phyloP scores from a whole-genome alignment of 371 early-diverging fungal species.

The Sporodiniella umbellata region DNA sequence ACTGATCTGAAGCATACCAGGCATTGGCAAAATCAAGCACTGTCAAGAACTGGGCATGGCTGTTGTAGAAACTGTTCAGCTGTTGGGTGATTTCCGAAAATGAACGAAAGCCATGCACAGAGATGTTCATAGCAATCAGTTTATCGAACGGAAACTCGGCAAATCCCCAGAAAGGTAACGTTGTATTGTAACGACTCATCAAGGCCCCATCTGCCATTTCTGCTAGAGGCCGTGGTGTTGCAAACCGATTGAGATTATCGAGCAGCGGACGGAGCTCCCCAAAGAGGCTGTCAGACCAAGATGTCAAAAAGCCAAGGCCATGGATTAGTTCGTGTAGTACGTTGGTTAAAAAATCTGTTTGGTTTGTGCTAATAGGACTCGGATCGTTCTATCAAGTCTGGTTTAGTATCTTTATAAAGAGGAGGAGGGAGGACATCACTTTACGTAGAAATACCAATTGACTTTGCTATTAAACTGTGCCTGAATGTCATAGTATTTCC shows the following conservation, averaged over 20 bases:
- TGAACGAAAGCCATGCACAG: slow-evolving; percentile 18
- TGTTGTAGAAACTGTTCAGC: slow-evolving; percentile 21
- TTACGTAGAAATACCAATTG: slow-evolving; percentile 46
- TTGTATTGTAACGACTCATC: not conserved
- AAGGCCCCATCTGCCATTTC: not conserved
- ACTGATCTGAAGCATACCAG: slow-evolving; percentile 19
- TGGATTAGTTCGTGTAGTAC: slow-evolving; percentile 65
- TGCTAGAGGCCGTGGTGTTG: slow-evolving; percentile 1
- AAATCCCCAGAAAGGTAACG: slow-evolving; percentile 45
- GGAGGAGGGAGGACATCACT: no score
- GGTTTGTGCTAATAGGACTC: slow-evolving; percentile 9
- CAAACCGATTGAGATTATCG: slow-evolving; percentile 8
- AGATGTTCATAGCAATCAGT: slow-evolving; percentile 16
- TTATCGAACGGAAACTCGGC: slow-evolving; percentile 46
- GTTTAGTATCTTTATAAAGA: no score
- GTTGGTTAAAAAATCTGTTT: slow-evolving; percentile 51
- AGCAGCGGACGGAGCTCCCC: slow-evolving; percentile 15
- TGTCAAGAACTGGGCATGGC: slow-evolving; percentile 22
- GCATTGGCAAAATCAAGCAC: slow-evolving; percentile 31
- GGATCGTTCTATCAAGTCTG: slow-evolving; percentile 16
- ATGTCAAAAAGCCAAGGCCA: slow-evolving; percentile 62
- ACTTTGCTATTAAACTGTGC: slow-evolving; percentile 61
- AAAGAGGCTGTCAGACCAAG: slow-evolving; percentile 49
- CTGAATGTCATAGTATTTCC: slow-evolving; percentile 49
- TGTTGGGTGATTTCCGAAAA: slow-evolving; percentile 12